These are phyloP conservation scores for Acacia concinna DNA, from an alignment of 331 rosid genomes.

Conservation along the genomic window DNA sequence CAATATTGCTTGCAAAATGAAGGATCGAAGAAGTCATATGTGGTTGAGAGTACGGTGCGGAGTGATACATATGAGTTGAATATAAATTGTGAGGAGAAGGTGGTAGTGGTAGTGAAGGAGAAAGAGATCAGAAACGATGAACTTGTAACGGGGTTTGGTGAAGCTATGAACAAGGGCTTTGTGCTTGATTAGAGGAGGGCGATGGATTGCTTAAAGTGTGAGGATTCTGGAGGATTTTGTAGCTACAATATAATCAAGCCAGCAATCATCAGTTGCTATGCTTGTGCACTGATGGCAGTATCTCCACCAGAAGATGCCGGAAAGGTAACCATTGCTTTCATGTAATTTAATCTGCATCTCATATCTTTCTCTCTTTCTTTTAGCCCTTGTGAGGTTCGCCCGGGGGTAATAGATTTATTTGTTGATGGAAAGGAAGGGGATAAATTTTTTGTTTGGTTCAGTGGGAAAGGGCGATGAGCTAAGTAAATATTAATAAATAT, in stretches of 20 bases:
- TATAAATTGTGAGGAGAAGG: constrained; percentile 25
- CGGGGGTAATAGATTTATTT: too few species aligned
- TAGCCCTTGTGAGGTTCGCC: too few species aligned
- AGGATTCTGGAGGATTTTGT: constrained; percentile 32
- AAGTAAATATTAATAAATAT: too few species aligned
- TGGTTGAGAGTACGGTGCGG: not conserved
- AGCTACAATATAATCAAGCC: not conserved
- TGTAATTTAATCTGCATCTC: not conserved
- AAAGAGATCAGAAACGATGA: not conserved
- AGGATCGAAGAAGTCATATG: constrained; percentile 29
- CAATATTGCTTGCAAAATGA: constrained; percentile 25
- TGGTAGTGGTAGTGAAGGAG: constrained; percentile 33
- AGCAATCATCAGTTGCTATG: constrained; percentile 18
- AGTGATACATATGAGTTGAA: constrained; percentile 6
- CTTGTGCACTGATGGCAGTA: constrained; percentile 36
- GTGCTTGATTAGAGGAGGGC: constrained; percentile 33
- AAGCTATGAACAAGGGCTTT: constrained; percentile 41
- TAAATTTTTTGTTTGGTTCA: too few species aligned
- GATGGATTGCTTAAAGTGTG: constrained; percentile 36
- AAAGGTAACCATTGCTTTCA: constrained; percentile 32
- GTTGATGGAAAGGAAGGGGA: too few species aligned
- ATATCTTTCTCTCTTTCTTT: not conserved
- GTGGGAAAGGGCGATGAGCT: too few species aligned
- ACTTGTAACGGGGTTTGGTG: constrained; percentile 30
- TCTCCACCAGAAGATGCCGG: constrained; percentile 22